Conservation (phyloP, 2,329 filamentous ascomycete genomes). For the Septoria linicola region DNA sequence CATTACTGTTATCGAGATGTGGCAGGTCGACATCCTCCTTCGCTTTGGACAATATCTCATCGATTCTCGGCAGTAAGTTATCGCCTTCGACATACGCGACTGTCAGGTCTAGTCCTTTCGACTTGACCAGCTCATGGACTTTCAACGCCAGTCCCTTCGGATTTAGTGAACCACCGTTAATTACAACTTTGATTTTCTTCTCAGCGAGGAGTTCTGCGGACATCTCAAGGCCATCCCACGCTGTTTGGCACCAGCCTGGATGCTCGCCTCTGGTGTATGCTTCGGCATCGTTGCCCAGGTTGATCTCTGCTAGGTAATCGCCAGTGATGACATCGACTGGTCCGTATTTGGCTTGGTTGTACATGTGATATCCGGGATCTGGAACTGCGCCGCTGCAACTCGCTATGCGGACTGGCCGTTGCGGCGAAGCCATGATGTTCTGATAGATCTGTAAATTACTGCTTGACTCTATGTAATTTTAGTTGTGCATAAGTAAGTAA, state of each 20-base stretch:
- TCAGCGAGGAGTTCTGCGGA: conserved; percentile 48
- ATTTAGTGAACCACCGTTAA: conserved; percentile 58
- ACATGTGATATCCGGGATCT: conserved; percentile 32
- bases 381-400: conserved; percentile 31
- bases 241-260: conserved; percentile 39
- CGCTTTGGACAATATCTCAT: conserved; percentile 20
- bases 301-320: conserved; percentile 46
- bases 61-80: conserved; percentile 24
- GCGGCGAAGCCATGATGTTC: conserved; percentile 20
- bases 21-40: conserved; percentile 20
- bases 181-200: conserved; percentile 55
- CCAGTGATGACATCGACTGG: conserved; percentile 54
- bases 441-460: no score
- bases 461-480: no score
- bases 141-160: conserved; percentile 54
- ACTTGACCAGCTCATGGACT: conserved; percentile 35
- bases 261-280: conserved; percentile 27
- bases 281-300: conserved; percentile 33
- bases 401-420: conserved; percentile 25
- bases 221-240: conserved; percentile 51
- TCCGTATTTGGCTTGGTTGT: conserved; percentile 32
- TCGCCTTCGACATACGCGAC: conserved; percentile 51
- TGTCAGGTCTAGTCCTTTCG: conserved; percentile 41
- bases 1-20: conserved; percentile 29
- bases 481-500: no score